Conservation (phyloP, 169 alveolate genomes). For the Plasmodium blacklocki region DNA sequence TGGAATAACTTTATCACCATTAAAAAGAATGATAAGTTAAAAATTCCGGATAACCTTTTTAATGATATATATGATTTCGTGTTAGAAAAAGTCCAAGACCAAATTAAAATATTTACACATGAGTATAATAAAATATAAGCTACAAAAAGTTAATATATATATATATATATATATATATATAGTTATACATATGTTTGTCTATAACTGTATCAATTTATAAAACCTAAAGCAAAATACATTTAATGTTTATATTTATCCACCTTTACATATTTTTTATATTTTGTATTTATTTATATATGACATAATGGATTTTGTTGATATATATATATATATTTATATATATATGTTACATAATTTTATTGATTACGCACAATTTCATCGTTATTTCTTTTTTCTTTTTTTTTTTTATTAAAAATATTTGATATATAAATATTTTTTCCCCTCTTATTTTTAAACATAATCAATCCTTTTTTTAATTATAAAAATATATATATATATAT, state of each 20-base stretch:
- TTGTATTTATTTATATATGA: background rate
- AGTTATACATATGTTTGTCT: no score
- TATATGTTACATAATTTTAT: background rate
- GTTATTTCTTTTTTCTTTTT: background rate
- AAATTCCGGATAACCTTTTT: slow-evolving; percentile 43
- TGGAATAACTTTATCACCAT: slow-evolving; percentile 80
- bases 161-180: background rate
- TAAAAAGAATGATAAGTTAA: slow-evolving; percentile 53
- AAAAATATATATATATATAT: background rate
- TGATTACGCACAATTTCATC: background rate
- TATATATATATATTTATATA: slow-evolving; percentile 3
- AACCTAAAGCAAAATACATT: background rate
- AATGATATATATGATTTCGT: slow-evolving; percentile 24
- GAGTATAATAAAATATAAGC: slow-evolving; percentile 45
- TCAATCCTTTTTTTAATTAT: background rate
- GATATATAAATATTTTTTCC: background rate
- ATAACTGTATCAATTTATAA: no score
- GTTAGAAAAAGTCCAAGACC: slow-evolving; percentile 25
- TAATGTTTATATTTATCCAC: background rate
- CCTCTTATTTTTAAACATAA: background rate
- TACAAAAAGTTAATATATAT: background rate
- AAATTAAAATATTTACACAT: slow-evolving; percentile 36
- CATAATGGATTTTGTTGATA: background rate
- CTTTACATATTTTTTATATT: background rate
- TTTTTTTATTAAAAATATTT: background rate